Conservation (phyloP, 2,329 filamentous ascomycete genomes). For the Pyrenophora tritici-repentis region DNA sequence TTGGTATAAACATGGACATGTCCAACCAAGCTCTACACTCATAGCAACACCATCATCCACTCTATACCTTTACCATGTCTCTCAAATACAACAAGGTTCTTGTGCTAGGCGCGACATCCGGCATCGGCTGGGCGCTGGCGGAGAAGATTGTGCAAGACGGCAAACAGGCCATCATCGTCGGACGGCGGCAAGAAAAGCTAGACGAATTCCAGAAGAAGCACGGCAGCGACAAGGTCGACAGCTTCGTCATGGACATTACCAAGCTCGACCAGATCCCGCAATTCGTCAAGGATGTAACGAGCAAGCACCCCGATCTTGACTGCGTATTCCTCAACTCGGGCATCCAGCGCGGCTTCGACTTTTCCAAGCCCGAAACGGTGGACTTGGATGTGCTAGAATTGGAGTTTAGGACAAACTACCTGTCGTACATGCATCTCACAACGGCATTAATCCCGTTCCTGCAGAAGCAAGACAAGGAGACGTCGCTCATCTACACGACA, state of each 20-base stretch:
- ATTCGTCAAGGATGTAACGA: conserved; percentile 51
- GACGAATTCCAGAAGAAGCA: conserved; percentile 55
- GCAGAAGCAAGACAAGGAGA: conserved; percentile 51
- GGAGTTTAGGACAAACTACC: conserved; percentile 59
- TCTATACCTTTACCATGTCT: conserved; percentile 42
- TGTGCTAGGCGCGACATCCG: conserved; percentile 59
- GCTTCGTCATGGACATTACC: conserved; percentile 57
- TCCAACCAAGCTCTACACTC: neutral
- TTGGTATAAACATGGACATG: neutral
- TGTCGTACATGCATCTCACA: conserved; percentile 55
- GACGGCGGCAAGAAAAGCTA: conserved; percentile 58
- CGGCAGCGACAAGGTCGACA: conserved; percentile 53
- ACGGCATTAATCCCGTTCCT: conserved; percentile 57
- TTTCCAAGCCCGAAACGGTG: conserved; percentile 54
- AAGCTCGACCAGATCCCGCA: conserved; percentile 54
- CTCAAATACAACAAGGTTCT: conserved; percentile 59
- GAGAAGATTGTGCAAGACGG: conserved; percentile 55
- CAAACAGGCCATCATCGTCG: conserved; percentile 55
- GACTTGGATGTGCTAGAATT: conserved; percentile 51
- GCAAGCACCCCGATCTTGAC: conserved; percentile 57
- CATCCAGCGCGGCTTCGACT: conserved; percentile 58
- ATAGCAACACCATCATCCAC: neutral
- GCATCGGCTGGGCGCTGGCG: conserved; percentile 58
- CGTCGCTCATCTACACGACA: conserved; percentile 55
- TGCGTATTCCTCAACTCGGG: conserved; percentile 60